These are phyloP conservation scores for Coniferiporia weirii DNA, from an alignment of 1,284 basidiomycete genomes.

Conservation along the genomic window DNA sequence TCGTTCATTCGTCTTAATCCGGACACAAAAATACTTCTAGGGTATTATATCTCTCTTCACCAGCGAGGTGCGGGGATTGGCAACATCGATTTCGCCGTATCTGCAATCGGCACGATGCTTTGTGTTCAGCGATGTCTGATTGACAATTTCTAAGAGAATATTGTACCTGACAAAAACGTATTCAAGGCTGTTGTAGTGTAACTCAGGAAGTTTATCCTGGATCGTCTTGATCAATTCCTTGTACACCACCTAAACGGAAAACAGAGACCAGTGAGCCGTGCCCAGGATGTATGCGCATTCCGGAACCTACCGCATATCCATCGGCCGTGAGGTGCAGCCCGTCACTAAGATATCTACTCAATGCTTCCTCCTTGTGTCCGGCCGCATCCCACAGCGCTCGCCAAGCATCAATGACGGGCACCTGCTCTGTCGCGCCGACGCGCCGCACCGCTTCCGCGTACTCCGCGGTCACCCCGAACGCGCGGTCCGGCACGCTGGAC, in stretches of 20 bases:
- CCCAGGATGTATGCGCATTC: neutral
- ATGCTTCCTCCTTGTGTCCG: constrained; percentile 47
- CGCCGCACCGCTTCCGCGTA: constrained; percentile 70
- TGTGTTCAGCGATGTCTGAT: constrained; percentile 9
- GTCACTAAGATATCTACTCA: constrained; percentile 54
- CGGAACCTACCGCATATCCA: constrained; percentile 59
- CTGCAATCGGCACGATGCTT: constrained; percentile 21
- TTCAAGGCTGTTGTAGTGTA: constrained; percentile 58
- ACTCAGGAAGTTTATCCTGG: constrained; percentile 52
- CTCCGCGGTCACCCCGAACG: constrained; percentile 51
- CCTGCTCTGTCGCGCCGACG: constrained; percentile 46
- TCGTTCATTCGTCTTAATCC: neutral
- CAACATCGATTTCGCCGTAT: constrained; percentile 37
- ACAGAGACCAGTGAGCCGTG: neutral
- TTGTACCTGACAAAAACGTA: constrained; percentile 50
- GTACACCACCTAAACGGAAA: constrained; percentile 54
- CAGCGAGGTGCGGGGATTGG: constrained; percentile 30
- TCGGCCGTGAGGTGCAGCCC: constrained; percentile 72
- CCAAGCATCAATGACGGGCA: constrained; percentile 71
- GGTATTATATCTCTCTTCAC: constrained; percentile 22
- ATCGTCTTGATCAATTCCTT: constrained; percentile 58
- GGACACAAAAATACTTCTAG: neutral
- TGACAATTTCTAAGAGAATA: neutral
- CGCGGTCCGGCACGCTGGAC: constrained; percentile 46
- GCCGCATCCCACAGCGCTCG: constrained; percentile 59